Base-by-base conservation (phyloP, 306 rosid genomes). In the Alnus glutinosa region DNA sequence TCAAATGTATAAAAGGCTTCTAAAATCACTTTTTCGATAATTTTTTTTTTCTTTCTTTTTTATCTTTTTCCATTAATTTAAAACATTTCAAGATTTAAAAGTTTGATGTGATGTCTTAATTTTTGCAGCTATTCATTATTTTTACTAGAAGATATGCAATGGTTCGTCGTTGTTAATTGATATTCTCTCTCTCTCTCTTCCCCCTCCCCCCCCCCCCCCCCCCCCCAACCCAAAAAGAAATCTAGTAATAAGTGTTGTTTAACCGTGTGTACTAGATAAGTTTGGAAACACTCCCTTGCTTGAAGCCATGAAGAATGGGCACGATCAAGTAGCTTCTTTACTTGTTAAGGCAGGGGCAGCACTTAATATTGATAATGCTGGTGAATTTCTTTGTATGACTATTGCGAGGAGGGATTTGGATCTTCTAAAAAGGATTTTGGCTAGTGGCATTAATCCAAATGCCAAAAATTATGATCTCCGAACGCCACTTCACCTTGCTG, bases 251-350 rank as follows among this genome's bases (percentile, higher is more conserved):
- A 36, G 55, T 61, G 34, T 75, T 74, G 61, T 75, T 49, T 19
- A 67, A 62, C 42, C 51, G 32, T 61, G 55, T 85, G 48, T 69
- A 11, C 37, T 62, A 91, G 96, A 89, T 81, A 91, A 87, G 62
- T 89, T 81, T 77, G 96, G 93, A 66, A 83, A 58, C 81, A 84
- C 90, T 81, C 90, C 93, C 52, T 91, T 91, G 80, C 85, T 89
- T 46, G 92, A 91, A 81, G 91, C 96, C 77, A 77, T 91, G 44
- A 89, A 89, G 79, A 86, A 86, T 66, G 88, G 88, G 78, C 89
- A 91, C 10, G 90, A 86, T 79, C 79, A 78, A 75, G 87, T 87
- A 58, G 88, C 81, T 64, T 86, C 86, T 58, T 37, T 87, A 80
- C 93, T 91, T 15, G 63, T 76, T 36, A 77, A 83, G 59, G 89